Conservation (phyloP, 305 asterid genomes). For the Petunia hybrid region DNA sequence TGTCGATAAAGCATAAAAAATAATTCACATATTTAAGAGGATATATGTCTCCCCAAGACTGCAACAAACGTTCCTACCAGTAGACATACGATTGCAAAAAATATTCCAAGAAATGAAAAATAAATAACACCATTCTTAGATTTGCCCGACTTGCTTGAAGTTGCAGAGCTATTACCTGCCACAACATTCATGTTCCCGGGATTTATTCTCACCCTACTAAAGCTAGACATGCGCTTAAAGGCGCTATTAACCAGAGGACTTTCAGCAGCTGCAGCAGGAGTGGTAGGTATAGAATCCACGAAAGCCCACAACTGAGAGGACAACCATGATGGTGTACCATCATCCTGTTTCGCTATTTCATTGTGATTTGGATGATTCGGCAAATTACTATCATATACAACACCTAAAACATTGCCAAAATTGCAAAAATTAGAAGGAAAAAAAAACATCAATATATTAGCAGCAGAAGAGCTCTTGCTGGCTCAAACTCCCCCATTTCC, state of each 20-base stretch:
- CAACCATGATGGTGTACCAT: slow-evolving; percentile 60
- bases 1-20: slow-evolving; percentile 34
- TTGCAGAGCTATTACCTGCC: slow-evolving; percentile 58
- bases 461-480: slow-evolving; percentile 68
- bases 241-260: slow-evolving; percentile 54
- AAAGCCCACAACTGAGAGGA: slow-evolving; percentile 70
- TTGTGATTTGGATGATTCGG: slow-evolving; percentile 47
- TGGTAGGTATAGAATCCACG: slow-evolving; percentile 80
- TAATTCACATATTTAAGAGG: slow-evolving; percentile 40
- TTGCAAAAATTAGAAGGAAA: slow-evolving; percentile 53
- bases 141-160: slow-evolving; percentile 52
- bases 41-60: slow-evolving; percentile 37
- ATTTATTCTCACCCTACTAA: slow-evolving; percentile 50
- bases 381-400: slow-evolving; percentile 38
- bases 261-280: slow-evolving; percentile 78
- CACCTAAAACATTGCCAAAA: slow-evolving; percentile 69
- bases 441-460: slow-evolving; percentile 40
- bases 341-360: slow-evolving; percentile 46
- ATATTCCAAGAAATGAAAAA: slow-evolving; percentile 64
- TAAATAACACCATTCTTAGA: slow-evolving; percentile 56
- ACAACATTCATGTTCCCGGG: slow-evolving; percentile 51
- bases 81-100: slow-evolving; percentile 79
- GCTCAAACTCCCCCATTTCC: slow-evolving; percentile 77
- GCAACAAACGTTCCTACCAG: slow-evolving; percentile 50
- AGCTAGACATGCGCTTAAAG: slow-evolving; percentile 60